A percentile compares a stretch with the other conserved stretches of the same genome.
Evolutionary conservation across 345 rosid species (phyloP).

Genomic region (Camelina laxa): DNA sequence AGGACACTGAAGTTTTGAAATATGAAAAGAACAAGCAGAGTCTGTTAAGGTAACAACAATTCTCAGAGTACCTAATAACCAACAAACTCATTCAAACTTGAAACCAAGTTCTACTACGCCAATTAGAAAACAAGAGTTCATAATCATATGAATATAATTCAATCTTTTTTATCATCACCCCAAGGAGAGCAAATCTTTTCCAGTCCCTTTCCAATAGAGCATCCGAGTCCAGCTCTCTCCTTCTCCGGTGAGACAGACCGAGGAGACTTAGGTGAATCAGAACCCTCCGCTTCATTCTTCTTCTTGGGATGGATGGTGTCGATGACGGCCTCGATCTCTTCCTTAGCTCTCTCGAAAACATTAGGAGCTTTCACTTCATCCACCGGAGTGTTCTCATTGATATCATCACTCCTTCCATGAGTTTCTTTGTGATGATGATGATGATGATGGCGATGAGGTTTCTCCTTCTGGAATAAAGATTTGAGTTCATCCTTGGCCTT

Average conservation of each 20-base stretch:
- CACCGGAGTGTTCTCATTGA: slow-evolving; percentile 50
- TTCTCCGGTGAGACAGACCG: slow-evolving; percentile 37
- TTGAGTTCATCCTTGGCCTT: slow-evolving; percentile 59
- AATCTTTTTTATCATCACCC: slow-evolving; percentile 37
- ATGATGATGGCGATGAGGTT: slow-evolving; percentile 28
- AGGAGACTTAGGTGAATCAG: slow-evolving; percentile 6
- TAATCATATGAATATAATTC: slow-evolving; percentile 14
- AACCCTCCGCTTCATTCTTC: slow-evolving; percentile 40
- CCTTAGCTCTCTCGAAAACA: slow-evolving; percentile 58
- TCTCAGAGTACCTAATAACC: slow-evolving; percentile 6
- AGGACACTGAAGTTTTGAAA: slow-evolving; percentile 1
- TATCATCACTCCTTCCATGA: slow-evolving; percentile 55
- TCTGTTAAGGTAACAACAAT: slow-evolving; percentile 4
- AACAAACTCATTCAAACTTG: slow-evolving; percentile 6
- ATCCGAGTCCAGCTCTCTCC: slow-evolving; percentile 51
- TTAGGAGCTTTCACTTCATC: slow-evolving; percentile 62
- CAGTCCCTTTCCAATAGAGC: slow-evolving; percentile 52
- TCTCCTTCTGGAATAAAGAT: slow-evolving; percentile 44
- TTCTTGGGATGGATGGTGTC: slow-evolving; percentile 51
- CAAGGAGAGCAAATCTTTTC: slow-evolving; percentile 56
- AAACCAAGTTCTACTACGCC: slow-evolving; percentile 1
- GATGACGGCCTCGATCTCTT: slow-evolving; percentile 62
- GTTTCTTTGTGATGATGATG: slow-evolving; percentile 51
- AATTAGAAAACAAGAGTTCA: slow-evolving; percentile 31
- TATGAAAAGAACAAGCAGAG: background rate